These are phyloP conservation scores for Agapanthus africanus DNA, from an alignment of 106 monocot species.

Conservation along the genomic window DNA sequence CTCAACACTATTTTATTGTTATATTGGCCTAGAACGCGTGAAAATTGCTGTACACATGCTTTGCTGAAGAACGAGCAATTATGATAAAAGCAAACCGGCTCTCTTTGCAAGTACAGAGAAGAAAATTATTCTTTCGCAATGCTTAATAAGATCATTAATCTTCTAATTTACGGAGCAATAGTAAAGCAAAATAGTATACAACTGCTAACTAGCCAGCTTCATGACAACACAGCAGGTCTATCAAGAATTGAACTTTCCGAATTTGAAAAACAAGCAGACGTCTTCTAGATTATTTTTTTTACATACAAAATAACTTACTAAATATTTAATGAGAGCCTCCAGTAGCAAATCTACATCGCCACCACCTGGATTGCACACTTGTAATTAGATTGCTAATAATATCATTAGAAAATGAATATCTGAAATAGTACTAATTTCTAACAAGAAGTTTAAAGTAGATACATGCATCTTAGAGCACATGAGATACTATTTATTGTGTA, in stretches of 20 bases:
- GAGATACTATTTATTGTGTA: background rate
- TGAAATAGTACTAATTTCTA: background rate
- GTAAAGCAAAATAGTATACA: too few species aligned
- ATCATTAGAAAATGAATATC: conserved; percentile 1
- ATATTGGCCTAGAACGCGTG: background rate
- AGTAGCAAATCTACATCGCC: conserved; percentile 44
- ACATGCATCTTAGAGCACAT: background rate
- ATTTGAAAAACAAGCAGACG: too few species aligned
- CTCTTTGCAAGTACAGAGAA: background rate
- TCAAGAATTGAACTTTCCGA: too few species aligned
- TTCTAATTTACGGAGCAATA: too few species aligned
- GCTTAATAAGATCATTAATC: too few species aligned
- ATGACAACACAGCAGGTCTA: too few species aligned
- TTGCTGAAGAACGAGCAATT: too few species aligned
- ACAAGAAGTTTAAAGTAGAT: background rate
- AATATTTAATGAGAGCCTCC: conserved; percentile 51
- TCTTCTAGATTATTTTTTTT: too few species aligned
- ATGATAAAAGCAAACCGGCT: too few species aligned
- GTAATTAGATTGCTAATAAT: background rate
- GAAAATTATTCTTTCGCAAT: background rate
- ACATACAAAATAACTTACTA: too few species aligned
- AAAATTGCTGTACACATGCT: background rate
- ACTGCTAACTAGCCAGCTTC: too few species aligned
- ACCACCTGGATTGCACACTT: conserved; percentile 34
- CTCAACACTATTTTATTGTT: background rate